Evolutionary conservation across 257 asterid species (phyloP), one percentile per base, ranked within the genome.

Genomic region (Echium plantagineum): DNA sequence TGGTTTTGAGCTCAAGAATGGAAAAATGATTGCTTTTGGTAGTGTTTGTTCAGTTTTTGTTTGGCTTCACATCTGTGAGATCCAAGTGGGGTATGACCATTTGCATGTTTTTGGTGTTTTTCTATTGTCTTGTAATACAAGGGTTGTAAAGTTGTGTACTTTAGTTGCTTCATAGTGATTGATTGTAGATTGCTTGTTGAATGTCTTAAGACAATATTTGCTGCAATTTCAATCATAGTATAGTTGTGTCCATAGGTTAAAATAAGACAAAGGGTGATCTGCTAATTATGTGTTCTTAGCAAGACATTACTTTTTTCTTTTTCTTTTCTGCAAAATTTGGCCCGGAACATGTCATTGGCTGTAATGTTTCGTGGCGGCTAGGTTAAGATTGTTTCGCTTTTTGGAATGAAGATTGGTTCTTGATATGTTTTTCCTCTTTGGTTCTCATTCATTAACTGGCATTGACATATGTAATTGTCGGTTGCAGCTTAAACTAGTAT

Each of bases 1-100:
- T 75, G 59, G 74, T 75, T n/a, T 82, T 74, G 81, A 77, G 86
- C 72, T 72, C 64, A 72, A 67, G n/a, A n/a, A 51, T 66, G 77
- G 73, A 66, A 75, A 74, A 81, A 82, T 78, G 79, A 77, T 80
- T 86, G 67, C 75, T 69, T 73, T 49, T 58, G 15, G 69, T 48
- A 74, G 69, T 61, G 49, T 71, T 72, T 80, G 65, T 64, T 75
- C 72, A 74, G 64, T 68, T 73, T 72, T 68, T 64, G 75, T 73
- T 75, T 74, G 59, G 81, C 70, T 79, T 73, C 72, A 77, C 81
- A 82, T 71, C 79, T 71, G 66, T 66, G 70, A 69, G 72, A 76
- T 68, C 74, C 65, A 42, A 69, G 80, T 69, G 78, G 77, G 83
- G 76, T 73, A 66, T 65, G 76, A 26, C 66, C 55, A 51, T 70